A percentile compares a stretch with the other conserved stretches of the same genome.
phyloP scores from a whole-genome alignment of 495 filamentous ascomycete species.

The Penicillium parvum region DNA sequence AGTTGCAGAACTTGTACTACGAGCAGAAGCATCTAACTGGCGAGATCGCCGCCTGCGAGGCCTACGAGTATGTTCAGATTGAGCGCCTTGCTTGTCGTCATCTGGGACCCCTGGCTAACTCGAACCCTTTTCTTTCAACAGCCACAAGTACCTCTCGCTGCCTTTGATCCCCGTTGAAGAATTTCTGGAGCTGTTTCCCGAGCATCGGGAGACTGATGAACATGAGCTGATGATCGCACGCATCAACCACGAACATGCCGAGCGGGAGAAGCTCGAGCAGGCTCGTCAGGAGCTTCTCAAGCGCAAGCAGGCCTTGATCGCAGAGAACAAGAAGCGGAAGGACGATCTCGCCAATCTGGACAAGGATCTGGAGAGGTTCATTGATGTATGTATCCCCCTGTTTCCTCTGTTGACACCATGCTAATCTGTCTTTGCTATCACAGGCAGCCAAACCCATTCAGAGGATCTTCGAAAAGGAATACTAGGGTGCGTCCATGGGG shows the following conservation, averaged over 20 bases:
- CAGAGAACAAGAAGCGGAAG: conserved; percentile 92
- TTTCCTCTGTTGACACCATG: not conserved
- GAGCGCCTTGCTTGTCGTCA: not conserved
- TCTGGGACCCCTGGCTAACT: conserved; percentile 17
- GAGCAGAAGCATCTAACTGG: conserved; percentile 86
- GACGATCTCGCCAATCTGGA: conserved; percentile 88
- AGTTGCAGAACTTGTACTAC: conserved; percentile 94
- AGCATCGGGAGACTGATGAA: conserved; percentile 63
- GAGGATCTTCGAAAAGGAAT: conserved; percentile 74
- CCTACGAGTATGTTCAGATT: conserved; percentile 79
- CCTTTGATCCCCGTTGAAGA: conserved; percentile 80
- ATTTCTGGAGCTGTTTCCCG: conserved; percentile 74
- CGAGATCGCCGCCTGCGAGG: conserved; percentile 87
- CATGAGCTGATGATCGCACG: conserved; percentile 84
- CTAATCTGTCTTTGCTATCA: conserved; percentile 8
- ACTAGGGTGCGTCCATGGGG: conserved; percentile 36
- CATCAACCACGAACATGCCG: conserved; percentile 83
- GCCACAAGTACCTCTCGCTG: conserved; percentile 81
- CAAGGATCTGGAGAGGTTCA: conserved; percentile 84
- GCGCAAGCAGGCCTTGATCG: conserved; percentile 85
- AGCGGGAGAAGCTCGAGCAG: conserved; percentile 82
- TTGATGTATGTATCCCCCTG: conserved; percentile 55
- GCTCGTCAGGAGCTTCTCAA: conserved; percentile 80
- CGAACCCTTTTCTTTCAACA: conserved; percentile 25
- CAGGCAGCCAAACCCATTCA: conserved; percentile 83